Evolutionary conservation across 2,329 filamentous ascomycete genomes (phyloP).

Genomic region (Rutstroemia sydowiana): DNA sequence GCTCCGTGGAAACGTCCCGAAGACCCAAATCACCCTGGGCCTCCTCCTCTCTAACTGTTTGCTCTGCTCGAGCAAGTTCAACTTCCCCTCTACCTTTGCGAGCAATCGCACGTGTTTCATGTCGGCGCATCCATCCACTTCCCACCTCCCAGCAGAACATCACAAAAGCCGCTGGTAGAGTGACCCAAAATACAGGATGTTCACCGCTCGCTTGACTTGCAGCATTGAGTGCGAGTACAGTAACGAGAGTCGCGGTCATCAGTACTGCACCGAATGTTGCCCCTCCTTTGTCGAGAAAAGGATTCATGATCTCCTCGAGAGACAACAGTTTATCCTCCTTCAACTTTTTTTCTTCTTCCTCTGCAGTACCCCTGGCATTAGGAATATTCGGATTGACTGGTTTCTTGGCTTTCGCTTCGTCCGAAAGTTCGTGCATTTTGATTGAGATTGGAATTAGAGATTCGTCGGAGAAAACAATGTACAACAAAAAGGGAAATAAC

Average conservation of each 20-base stretch:
- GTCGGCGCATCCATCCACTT: conserved; percentile 55
- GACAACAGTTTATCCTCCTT: conserved; percentile 49
- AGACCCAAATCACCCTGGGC: too few relatives aligned
- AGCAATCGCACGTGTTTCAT: conserved; percentile 57
- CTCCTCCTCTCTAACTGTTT: conserved; percentile 27
- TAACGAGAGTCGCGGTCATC: conserved; percentile 61
- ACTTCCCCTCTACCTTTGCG: conserved; percentile 45
- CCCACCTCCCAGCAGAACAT: conserved; percentile 62
- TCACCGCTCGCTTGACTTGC: conserved; percentile 42
- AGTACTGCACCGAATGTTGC: conserved; percentile 57
- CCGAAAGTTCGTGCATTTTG: conserved; percentile 59
- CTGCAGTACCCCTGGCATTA: conserved; percentile 47
- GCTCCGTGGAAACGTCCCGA: background rate
- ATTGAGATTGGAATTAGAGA: conserved; percentile 58
- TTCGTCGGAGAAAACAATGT: conserved; percentile 59
- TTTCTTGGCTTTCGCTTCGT: conserved; percentile 44
- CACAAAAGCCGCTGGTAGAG: conserved; percentile 58
- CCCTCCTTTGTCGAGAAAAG: conserved; percentile 60
- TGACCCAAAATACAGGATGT: conserved; percentile 60
- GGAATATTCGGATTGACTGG: conserved; percentile 71
- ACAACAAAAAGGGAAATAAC: conserved; percentile 62
- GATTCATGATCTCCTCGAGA: conserved; percentile 69
- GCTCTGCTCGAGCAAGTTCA: conserved; percentile 36
- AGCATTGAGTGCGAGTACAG: conserved; percentile 59
- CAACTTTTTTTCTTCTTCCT: conserved; percentile 39